phyloP scores from a whole-genome alignment of 2,329 filamentous ascomycete genomes.

The Aspergillus brasiliensis region DNA sequence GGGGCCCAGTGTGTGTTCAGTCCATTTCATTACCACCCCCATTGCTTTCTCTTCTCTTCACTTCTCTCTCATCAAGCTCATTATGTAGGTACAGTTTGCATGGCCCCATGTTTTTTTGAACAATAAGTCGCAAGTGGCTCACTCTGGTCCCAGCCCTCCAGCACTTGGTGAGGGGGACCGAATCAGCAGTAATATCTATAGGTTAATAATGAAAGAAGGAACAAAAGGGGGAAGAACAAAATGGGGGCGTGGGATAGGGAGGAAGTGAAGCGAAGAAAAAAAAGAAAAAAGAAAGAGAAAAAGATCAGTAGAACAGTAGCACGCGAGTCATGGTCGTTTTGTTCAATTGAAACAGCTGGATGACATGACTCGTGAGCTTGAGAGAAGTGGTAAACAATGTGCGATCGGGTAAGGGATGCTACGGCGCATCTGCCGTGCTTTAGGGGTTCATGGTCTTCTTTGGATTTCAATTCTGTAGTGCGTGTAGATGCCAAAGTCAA shows the following conservation, averaged over 20 bases:
- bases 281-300: not conserved
- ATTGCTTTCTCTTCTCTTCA: too few relatives aligned
- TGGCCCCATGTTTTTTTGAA: constrained; percentile 16
- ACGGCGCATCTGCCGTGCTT: not conserved
- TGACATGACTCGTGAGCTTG: not conserved
- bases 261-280: constrained; percentile 5
- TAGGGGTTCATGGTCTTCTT: not conserved
- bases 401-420: not conserved
- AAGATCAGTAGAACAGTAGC: too few relatives aligned
- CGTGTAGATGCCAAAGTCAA: constrained; percentile 9
- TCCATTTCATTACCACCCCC: constrained; percentile 22
- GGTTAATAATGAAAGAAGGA: constrained; percentile 17
- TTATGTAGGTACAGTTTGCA: constrained; percentile 21
- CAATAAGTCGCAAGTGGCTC: constrained; percentile 18
- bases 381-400: not conserved
- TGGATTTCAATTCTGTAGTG: constrained; percentile 11
- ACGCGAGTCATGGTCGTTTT: not conserved
- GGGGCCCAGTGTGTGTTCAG: constrained; percentile 14
- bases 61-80: constrained; percentile 21
- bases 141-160: constrained; percentile 20
- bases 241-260: not conserved
- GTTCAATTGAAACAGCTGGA: not conserved
- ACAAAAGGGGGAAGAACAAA: constrained; percentile 2
- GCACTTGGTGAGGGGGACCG: constrained; percentile 25
- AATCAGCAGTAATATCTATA: constrained; percentile 18